Base-by-base conservation (phyloP, 164 flowering plant genomes). In the Nymphaea colorata region DNA sequence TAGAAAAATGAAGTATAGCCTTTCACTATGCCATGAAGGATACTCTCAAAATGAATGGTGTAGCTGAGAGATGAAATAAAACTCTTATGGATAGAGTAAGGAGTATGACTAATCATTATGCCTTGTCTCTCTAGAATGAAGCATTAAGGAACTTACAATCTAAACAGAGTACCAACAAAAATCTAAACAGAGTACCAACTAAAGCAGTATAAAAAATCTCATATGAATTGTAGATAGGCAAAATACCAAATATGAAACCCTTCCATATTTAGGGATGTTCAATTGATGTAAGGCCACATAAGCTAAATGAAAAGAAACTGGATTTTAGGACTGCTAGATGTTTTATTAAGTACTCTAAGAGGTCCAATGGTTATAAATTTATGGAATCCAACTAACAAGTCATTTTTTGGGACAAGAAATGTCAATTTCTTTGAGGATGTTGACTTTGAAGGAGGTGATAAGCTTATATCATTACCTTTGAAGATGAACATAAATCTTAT, bases 131-230 rank as follows among this genome's bases (percentile, higher is more conserved):
- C 42, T 68, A 63, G 3, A 12, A 59, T 41, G 59, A 64, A 41
- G 57, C 16, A 10, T 42, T 59, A 5, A 47, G 36, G 3, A 42
- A 5, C 36, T 2, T 64, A 5, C n/a, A 36, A 10, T 41, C 16
- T 43, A 60, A n/a, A n/a, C n/a, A n/a, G 41, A 15, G 64, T 68
- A 44, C 64, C 70, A 10, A 60, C 61, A n/a, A n/a, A n/a, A n/a
- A n/a, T n/a, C n/a, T n/a, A n/a, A n/a, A n/a, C n/a, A n/a, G 41
- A 15, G 64, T 68, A 44, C 64, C 70, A 10, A 60, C 61, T 68
- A 68, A 59, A 25, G 70, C 44, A 3, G 64, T 60, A 25, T 25
- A 17, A 3, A 68, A 68, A 41, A 68, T 64, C 17, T 44, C 70
- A 59, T 68, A 17, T 6, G 42, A 68, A 43, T 43, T 68, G n/a